Percentiles rank a stretch among this genome's conserved stretches.
Conservation (phyloP, 768 basidiomycete species). For the Epithele typhae region DNA sequence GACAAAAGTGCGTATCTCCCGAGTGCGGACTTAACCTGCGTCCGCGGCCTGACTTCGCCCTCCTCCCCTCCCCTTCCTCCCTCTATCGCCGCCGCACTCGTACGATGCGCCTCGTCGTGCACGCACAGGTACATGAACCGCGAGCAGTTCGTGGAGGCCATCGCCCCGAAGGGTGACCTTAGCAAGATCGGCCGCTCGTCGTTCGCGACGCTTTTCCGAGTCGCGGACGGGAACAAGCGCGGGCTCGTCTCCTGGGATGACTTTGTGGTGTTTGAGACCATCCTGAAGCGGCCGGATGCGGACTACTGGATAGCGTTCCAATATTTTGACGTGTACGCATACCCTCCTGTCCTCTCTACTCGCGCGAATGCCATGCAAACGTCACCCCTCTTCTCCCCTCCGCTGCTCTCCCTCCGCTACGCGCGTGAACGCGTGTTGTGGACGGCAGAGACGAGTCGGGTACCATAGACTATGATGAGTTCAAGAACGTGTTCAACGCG, state of each 20-base stretch:
- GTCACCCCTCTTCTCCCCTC: slow-evolving; percentile 5
- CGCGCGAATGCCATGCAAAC: slow-evolving; percentile 5
- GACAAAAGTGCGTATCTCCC: slow-evolving; percentile 68
- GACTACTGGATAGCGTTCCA: slow-evolving; percentile 97
- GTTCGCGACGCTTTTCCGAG: slow-evolving; percentile 85
- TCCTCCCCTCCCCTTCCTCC: not conserved
- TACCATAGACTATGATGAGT: slow-evolving; percentile 88
- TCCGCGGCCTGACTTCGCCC: not conserved
- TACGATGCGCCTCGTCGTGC: too few relatives aligned
- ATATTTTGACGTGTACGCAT: slow-evolving; percentile 87
- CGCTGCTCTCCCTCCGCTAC: slow-evolving; percentile 1
- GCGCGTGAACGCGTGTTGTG: not conserved
- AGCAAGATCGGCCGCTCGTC: slow-evolving; percentile 84
- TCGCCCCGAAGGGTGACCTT: slow-evolving; percentile 83
- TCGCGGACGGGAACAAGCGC: slow-evolving; percentile 74
- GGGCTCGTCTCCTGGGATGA: slow-evolving; percentile 92
- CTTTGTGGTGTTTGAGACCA: slow-evolving; percentile 91
- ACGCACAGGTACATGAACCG: slow-evolving; percentile 71
- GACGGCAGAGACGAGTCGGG: slow-evolving; percentile 82
- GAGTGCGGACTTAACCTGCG: not conserved
- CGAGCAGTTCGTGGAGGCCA: slow-evolving; percentile 91
- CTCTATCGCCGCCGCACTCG: too few relatives aligned
- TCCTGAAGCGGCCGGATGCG: slow-evolving; percentile 90
- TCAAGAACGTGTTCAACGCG: slow-evolving; percentile 85
- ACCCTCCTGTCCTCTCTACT: not conserved